Base-by-base conservation (phyloP, 225 moss, liverwort and hornwort genomes). In the Bryoerythrophyllum caledonicum region DNA sequence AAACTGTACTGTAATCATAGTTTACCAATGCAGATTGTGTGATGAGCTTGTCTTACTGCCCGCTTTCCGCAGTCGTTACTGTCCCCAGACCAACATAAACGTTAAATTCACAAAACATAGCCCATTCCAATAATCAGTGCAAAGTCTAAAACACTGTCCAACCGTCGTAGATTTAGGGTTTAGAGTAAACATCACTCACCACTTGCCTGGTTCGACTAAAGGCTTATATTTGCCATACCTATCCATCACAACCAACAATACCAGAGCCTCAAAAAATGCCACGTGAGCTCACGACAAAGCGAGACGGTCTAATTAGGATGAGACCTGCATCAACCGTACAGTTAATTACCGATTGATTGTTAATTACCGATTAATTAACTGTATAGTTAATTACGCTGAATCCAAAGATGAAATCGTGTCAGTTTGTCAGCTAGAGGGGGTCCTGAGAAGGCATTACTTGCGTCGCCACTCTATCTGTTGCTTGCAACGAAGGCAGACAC, bases 381-480 rank as follows among this genome's bases (percentile, higher is more conserved):
- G 48, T 49, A 17, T 3, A 7, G 16, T 49, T 17, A 6, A 49
- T 19, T 49, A 49, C 6, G 48, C 48, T 6, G 19, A 49, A 49
- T 49, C 19, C 48, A n/a, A n/a, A n/a, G n/a, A n/a, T n/a, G n/a
- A n/a, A n/a, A n/a, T n/a, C n/a, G n/a, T n/a, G n/a, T n/a, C n/a
- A n/a, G n/a, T n/a, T n/a, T n/a, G n/a, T n/a, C n/a, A 61, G 70
- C 38, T 66, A 49, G 46, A 71, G 63, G 37, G 67, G 68, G 66
- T 64, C n/a, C n/a, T n/a, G n/a, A n/a, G n/a, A n/a, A n/a, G n/a
- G n/a, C 61, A 73, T 83, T 87, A 90, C 90, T 90, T 90, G 76
- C 90, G 85, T 67, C 85, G 81, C 90, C 90, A 90, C 68, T 87
- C 87, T 79, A 90, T 90, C 69, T 90, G 90, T 71, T 90, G 87